Evolutionary conservation across 305 asterid genomes (phyloP).

Genomic region (Euphrasia arctica): DNA sequence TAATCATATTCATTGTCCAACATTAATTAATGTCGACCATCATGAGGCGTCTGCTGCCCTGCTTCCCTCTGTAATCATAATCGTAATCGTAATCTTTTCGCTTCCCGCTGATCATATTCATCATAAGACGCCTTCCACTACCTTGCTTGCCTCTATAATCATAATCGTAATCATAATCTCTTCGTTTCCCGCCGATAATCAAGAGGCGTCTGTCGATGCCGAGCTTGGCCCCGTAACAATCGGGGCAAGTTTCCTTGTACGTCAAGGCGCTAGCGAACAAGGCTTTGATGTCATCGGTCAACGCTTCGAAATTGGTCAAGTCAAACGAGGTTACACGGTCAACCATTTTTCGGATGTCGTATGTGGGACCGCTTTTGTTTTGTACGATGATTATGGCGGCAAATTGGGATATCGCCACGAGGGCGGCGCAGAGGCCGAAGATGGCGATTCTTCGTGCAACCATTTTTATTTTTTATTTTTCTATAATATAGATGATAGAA

Average conservation of each 20-base stretch:
- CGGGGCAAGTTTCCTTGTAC: background rate
- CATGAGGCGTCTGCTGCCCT: background rate
- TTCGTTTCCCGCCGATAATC: background rate
- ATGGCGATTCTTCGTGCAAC: conserved; percentile 20
- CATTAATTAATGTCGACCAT: too few relatives aligned
- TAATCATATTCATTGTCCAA: background rate
- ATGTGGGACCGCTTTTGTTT: background rate
- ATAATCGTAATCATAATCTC: background rate
- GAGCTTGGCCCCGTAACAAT: background rate
- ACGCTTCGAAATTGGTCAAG: background rate
- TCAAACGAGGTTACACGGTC: background rate
- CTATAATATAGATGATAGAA: too few relatives aligned
- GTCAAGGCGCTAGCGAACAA: background rate
- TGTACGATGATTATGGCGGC: conserved; percentile 6
- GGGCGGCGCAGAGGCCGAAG: conserved; percentile 7
- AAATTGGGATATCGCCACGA: conserved; percentile 11
- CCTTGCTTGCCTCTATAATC: background rate
- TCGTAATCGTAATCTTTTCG: background rate
- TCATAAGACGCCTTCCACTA: background rate
- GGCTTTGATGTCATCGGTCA: background rate
- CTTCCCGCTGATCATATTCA: background rate
- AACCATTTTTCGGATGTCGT: background rate
- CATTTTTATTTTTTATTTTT: background rate
- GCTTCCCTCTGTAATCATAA: background rate
- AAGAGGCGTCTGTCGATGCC: background rate